Evolutionary conservation across 2,329 filamentous ascomycete genomes (phyloP).

Genomic region (Aspergillus spinulosporus): DNA sequence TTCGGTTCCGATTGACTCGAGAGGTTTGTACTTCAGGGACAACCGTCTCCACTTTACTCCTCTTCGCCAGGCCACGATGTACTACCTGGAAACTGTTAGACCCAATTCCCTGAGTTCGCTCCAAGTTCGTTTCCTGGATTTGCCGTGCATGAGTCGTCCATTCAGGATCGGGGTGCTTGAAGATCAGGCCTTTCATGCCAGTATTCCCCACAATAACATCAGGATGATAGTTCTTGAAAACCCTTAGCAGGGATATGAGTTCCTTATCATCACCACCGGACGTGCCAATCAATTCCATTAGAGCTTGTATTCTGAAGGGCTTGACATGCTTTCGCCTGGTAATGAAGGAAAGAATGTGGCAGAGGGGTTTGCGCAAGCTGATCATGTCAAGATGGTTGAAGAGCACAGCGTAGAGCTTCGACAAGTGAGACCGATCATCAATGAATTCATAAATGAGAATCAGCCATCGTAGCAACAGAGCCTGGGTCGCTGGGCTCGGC

Average conservation of each 20-base stretch:
- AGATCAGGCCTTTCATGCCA: slow-evolving; percentile 37
- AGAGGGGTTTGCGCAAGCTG: slow-evolving; percentile 67
- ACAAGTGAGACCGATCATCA: slow-evolving; percentile 63
- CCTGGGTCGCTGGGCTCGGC: slow-evolving; percentile 69
- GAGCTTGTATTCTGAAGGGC: slow-evolving; percentile 75
- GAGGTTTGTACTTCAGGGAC: slow-evolving; percentile 73
- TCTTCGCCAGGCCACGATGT: slow-evolving; percentile 52
- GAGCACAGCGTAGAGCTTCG: slow-evolving; percentile 70
- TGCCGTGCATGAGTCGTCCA: slow-evolving; percentile 69
- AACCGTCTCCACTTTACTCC: slow-evolving; percentile 52
- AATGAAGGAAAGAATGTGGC: slow-evolving; percentile 75
- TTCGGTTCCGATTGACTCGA: slow-evolving; percentile 62
- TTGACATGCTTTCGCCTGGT: slow-evolving; percentile 80
- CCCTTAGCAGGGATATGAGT: slow-evolving; percentile 70
- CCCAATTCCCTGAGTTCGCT: slow-evolving; percentile 42
- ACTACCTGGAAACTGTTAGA: slow-evolving; percentile 65
- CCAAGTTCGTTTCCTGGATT: slow-evolving; percentile 62
- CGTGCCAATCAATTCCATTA: slow-evolving; percentile 55
- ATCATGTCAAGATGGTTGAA: slow-evolving; percentile 83
- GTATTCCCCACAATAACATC: slow-evolving; percentile 76
- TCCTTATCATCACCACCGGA: slow-evolving; percentile 68
- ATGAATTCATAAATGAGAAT: slow-evolving; percentile 72
- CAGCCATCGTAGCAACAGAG: slow-evolving; percentile 73
- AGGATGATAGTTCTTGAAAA: slow-evolving; percentile 88
- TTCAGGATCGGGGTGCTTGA: slow-evolving; percentile 69